Evolutionary conservation across 2,329 filamentous ascomycete species (phyloP), one percentile per base, ranked within the genome.

Genomic region (Exophiala lecanii-corni): DNA sequence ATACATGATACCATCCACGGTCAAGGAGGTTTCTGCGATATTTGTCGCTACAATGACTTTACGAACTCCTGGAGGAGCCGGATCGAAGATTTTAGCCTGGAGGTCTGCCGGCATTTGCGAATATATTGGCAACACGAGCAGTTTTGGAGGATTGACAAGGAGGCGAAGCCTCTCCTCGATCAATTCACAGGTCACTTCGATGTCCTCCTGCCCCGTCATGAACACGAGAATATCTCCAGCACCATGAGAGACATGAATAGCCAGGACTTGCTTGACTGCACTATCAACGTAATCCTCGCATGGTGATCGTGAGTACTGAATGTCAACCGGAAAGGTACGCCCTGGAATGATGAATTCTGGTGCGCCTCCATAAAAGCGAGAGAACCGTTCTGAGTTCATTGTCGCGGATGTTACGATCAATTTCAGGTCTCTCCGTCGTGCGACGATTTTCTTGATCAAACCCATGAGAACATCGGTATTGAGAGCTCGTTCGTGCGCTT

Each of bases 21-120:
- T 98, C 68, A 98, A 72, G 73, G 89, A 95, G 0, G 92, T 98
- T 65, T 98, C 92, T 2, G 92, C 92, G 64, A 98, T 98, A 59
- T 98, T 98, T 21, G 92, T 98, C 1, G 94, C 92, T 30, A 98
- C 91, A 52, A 98, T 95, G 57, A 95, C 94, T 62, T 98, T 98
- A 45, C 92, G 82, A 3, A 95, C 89, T 1, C 92, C 92, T 0
- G 89, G 84, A 2, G 86, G 74, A 2, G 94, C 92, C 53, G 83
- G 81, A 60, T 98, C 91, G 57, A 98, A 98, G 53, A 98, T 98
- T 66, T 94, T 97, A 47, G 92, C 88, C 65, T 98, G 94, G 25
- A 98, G 71, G 63, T 98, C 94, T 23, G 92, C 92, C 2, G 92
- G 94, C 92, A 98, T 96, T 65, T 98, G 92, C 74, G 89, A 96